A percentile compares a stretch with the other conserved stretches of the same genome.
These are phyloP conservation scores for Wallemia mellicola DNA, from an alignment of 1,284 basidiomycete genomes.

Conservation along the genomic window DNA sequence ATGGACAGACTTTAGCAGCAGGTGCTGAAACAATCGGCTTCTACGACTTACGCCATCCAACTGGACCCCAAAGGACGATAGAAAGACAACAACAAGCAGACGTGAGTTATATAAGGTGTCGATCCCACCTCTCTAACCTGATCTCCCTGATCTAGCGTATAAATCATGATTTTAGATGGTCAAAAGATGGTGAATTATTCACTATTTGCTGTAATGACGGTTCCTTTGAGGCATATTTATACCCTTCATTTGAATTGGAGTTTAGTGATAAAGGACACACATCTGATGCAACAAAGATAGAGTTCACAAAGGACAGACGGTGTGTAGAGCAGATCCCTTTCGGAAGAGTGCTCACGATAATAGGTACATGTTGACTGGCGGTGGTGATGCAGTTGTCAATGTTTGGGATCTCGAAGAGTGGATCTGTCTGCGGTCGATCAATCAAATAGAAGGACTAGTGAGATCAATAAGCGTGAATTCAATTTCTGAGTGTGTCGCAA, in stretches of 20 bases:
- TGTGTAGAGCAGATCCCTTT: too few relatives aligned
- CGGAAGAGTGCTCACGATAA: too few relatives aligned
- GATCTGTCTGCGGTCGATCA: not conserved
- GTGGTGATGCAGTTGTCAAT: not conserved
- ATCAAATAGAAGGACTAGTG: not conserved
- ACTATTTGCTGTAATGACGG: not conserved
- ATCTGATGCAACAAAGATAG: not conserved
- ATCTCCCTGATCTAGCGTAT: not conserved
- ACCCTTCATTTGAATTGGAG: not conserved
- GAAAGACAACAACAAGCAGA: not conserved
- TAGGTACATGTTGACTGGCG: not conserved
- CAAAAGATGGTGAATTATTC: not conserved
- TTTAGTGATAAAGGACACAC: not conserved
- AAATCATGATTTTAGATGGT: not conserved
- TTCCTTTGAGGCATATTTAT: not conserved
- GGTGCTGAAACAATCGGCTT: not conserved
- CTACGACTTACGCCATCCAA: not conserved
- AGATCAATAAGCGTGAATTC: not conserved
- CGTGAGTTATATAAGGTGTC: not conserved
- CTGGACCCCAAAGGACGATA: not conserved
- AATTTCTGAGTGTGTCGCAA: not conserved
- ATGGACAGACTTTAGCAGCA: not conserved
- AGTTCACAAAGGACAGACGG: too few relatives aligned
- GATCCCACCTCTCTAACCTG: not conserved
- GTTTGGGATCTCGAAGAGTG: not conserved